Evolutionary conservation across 805 yeast species (phyloP), one percentile per base, ranked within the genome.

Genomic region (Saturnispora silvae): DNA sequence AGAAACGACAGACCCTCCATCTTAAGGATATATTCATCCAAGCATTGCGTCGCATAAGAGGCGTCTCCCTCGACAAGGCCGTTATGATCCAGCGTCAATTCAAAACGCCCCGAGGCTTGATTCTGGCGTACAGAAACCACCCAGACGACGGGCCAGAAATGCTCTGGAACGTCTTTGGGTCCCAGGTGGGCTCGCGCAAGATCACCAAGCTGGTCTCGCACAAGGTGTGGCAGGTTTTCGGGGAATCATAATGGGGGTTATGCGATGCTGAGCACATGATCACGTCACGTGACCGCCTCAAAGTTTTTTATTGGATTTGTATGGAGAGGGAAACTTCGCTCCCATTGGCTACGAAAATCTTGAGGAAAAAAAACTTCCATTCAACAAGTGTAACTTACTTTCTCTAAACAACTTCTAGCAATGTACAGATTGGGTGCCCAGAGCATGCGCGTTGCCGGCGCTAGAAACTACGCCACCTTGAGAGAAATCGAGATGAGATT

Each of bases 401-500:
- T 13, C 15, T 13, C 4, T 3, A 5, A 11, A 17, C 5, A 13
- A 23, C 16, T 8, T 4, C 8, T 17, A 30, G 28, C 11, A 20
- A 70, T 70, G 77, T 70, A 68, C 63, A 72, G 74, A 61, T 61
- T 65, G 59, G 72, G 74, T 60, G 67, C 65, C 49, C 54, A 57
- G 49, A 72, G 67, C 54, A 64, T 60, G 47, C 67, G 70, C 50
- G 67, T 68, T 55, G 65, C 63, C 38, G 50, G 44, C 31, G 50
- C 64, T 44, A 70, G 95, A 81, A 79, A 78, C 72, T 89, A 85
- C 72, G 98, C 98, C 57, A 92, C 98, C 52, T 75, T 92, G 62
- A 89, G 96, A 71, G 98, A 92, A 68, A 94, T 92, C 59, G 98
- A 92, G 72, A 81, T 75, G 65, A 94, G 98, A 72, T 77, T 92